These are phyloP conservation scores for Colletotrichum sp. DNA, from an alignment of 2,329 filamentous ascomycete species.

Conservation along the genomic window DNA sequence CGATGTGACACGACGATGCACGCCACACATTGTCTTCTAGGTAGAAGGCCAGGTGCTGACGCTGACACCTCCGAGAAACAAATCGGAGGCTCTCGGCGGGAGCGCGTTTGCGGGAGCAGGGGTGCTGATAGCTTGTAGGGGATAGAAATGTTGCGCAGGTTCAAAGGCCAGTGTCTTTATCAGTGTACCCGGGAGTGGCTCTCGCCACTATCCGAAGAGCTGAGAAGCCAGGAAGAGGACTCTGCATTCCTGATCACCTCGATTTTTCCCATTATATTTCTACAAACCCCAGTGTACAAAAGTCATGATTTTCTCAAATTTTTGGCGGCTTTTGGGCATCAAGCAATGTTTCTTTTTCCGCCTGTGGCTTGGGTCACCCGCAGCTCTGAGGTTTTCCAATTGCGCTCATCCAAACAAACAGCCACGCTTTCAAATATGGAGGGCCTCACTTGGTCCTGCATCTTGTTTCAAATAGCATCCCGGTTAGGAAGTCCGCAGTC, in stretches of 20 bases:
- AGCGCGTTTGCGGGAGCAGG: not conserved
- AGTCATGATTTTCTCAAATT: not conserved
- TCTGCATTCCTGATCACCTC: not conserved
- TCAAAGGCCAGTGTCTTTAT: not conserved
- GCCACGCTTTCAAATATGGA: not conserved
- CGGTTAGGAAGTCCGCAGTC: not conserved
- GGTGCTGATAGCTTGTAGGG: not conserved
- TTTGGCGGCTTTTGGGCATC: not conserved
- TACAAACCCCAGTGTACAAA: not conserved
- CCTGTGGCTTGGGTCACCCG: conserved; percentile 9
- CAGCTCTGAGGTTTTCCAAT: not conserved
- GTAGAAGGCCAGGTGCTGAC: not conserved
- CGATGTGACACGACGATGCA: not conserved
- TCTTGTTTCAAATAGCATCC: not conserved
- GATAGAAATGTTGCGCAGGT: not conserved
- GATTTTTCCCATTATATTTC: not conserved
- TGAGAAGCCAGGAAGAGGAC: not conserved
- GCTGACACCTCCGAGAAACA: not conserved
- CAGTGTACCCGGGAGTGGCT: not conserved
- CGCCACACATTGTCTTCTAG: not conserved
- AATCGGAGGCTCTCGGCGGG: not conserved
- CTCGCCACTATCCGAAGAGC: not conserved
- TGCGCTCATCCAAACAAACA: not conserved
- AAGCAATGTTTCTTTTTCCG: not conserved
- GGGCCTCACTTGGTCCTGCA: not conserved